Conservation (phyloP, 345 rosid species). For the Mercurialis annua region DNA sequence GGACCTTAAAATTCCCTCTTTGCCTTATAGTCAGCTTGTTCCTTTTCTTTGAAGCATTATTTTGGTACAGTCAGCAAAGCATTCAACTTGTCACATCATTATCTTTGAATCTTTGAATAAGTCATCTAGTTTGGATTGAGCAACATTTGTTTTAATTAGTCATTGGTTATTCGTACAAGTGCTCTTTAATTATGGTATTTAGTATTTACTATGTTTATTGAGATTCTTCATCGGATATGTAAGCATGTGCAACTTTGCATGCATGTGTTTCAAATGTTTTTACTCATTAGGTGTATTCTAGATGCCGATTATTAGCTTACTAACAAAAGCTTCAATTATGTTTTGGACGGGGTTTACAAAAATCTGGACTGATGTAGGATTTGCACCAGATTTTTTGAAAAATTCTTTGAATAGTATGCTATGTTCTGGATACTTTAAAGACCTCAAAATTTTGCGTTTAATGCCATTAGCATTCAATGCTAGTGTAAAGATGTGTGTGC, state of each 20-base stretch:
- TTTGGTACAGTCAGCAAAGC: no score
- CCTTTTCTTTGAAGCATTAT: background rate
- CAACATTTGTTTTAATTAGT: background rate
- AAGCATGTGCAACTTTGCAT: background rate
- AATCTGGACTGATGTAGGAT: background rate
- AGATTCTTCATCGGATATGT: background rate
- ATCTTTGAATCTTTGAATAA: background rate
- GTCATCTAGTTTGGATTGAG: background rate
- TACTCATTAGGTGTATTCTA: background rate
- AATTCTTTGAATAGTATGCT: background rate
- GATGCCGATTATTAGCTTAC: background rate
- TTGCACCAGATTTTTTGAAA: background rate
- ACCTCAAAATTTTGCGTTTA: background rate
- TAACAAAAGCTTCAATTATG: background rate
- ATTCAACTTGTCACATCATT: background rate
- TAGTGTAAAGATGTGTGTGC: background rate
- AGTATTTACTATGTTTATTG: background rate
- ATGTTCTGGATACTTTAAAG: background rate
- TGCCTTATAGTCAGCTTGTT: background rate
- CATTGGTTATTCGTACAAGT: background rate
- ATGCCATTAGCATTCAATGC: background rate
- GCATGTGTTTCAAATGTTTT: background rate
- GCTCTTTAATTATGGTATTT: background rate
- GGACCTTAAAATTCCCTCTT: background rate
- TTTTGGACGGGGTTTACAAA: background rate